phyloP scores from a whole-genome alignment of 495 filamentous ascomycete genomes.

The Amphirosellinia nigrospora region DNA sequence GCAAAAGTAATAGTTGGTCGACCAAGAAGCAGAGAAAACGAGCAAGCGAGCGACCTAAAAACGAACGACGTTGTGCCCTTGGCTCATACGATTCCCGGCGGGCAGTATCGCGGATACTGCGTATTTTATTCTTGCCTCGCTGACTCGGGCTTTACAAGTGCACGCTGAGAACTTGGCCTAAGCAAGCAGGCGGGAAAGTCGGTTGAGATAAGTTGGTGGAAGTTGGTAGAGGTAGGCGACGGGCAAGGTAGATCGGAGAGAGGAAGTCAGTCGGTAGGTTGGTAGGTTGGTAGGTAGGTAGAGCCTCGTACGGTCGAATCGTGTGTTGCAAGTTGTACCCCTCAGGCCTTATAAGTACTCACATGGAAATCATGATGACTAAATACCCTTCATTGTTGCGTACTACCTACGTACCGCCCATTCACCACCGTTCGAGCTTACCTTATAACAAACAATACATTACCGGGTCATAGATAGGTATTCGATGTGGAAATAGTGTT shows the following conservation, averaged over 20 bases:
- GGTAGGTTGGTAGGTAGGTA: background rate
- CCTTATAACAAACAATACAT: background rate
- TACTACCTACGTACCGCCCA: background rate
- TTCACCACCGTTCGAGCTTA: background rate
- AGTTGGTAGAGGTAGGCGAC: background rate
- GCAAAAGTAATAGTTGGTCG: background rate
- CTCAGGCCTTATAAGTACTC: background rate
- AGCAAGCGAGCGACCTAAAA: background rate
- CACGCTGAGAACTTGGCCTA: no score
- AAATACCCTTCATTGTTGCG: background rate
- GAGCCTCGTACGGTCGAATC: conserved; percentile 21
- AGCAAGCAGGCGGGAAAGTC: background rate
- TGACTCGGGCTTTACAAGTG: background rate
- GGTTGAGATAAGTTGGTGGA: no score
- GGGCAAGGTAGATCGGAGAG: background rate
- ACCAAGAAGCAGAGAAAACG: background rate
- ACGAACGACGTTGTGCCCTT: background rate
- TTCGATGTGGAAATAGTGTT: background rate
- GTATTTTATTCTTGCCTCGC: background rate
- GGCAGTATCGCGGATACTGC: background rate
- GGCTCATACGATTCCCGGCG: background rate
- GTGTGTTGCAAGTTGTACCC: conserved; percentile 12
- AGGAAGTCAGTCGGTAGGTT: background rate
- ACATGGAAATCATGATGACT: background rate
- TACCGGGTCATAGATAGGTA: no score